Base-by-base conservation (phyloP, 257 asterid species). In the Solanum sejunctum region DNA sequence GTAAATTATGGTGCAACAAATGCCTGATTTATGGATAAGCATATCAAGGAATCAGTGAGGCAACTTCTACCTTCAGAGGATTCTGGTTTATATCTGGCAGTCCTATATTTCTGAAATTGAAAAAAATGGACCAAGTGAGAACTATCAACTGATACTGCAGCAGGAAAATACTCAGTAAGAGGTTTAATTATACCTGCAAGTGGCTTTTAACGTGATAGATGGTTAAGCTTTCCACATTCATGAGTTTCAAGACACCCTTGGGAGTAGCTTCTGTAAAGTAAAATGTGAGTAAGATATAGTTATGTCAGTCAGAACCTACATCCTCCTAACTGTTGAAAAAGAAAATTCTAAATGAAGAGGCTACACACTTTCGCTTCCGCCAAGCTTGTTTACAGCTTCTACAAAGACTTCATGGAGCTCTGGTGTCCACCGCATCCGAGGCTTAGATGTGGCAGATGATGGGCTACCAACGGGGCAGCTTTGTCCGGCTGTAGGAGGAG, bases 351-450 rank as follows among this genome's bases (percentile, higher is more conserved):
- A 21, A 47, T 75, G 81, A 75, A 75, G 60, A 75, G 81, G 87
- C 82, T n/a, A 86, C 92, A 71, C 84, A 95, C 98, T 87, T 89
- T 95, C 97, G 67, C 94, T 87, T 57, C 98, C 98, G 85, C 98
- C 98, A 17, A 95, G 98, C 88, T 95, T 94, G 87, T 87, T 88
- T 73, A 95, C 98, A 66, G 98, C 93, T 49, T 92, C 96, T 55
- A 93, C 86, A 56, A 95, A 95, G 60, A 87, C 87, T 84, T 95
- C 97, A 81, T 95, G 98, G 89, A 93, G 98, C 85, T 95, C 97
- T 8, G 95, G 98, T n/a, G 98, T 95, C 98, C 98, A 95, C 73
- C 97, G 95, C 98, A 95, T 95, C 16, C 97, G 92, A 69, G 96
- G 89, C 90, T 93, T 95, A 80, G 91, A 52, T 75, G 81, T 72